Conservation (phyloP, 2,329 filamentous ascomycete genomes). For the Camillea tinctor region DNA sequence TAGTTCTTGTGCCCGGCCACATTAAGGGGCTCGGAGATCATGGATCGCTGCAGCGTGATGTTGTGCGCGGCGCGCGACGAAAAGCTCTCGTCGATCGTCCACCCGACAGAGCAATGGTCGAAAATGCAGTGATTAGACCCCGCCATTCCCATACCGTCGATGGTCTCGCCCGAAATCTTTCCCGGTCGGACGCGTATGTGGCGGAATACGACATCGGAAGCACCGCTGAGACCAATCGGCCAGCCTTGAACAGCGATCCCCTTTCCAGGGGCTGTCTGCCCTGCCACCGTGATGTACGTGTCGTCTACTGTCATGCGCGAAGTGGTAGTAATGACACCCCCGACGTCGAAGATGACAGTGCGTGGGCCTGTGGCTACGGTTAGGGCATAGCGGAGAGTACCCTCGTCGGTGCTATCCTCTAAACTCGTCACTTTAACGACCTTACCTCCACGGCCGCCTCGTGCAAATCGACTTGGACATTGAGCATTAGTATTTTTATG, state of each 20-base stretch:
- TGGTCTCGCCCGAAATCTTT: constrained; percentile 28
- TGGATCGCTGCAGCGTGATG: constrained; percentile 35
- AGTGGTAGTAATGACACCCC: constrained; percentile 46
- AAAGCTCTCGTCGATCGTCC: constrained; percentile 36
- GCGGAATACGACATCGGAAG: constrained; percentile 21
- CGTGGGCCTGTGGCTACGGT: constrained; percentile 41
- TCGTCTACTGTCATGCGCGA: constrained; percentile 43
- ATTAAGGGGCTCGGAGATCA: constrained; percentile 37
- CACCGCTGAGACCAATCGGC: constrained; percentile 32
- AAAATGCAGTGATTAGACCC: constrained; percentile 36
- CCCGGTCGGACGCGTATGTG: too few relatives aligned
- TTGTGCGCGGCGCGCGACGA: constrained; percentile 34
- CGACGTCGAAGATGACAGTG: constrained; percentile 47
- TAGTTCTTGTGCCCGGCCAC: constrained; percentile 38
- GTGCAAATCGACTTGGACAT: constrained; percentile 25
- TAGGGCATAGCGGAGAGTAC: constrained; percentile 37
- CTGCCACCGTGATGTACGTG: constrained; percentile 45
- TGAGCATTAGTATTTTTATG: not conserved
- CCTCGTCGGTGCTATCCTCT: constrained; percentile 29
- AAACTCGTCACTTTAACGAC: constrained; percentile 39
- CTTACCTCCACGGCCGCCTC: constrained; percentile 36
- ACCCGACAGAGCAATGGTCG: constrained; percentile 35
- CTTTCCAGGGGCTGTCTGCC: constrained; percentile 48
- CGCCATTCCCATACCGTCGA: constrained; percentile 36
- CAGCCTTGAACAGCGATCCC: constrained; percentile 34